Conservation (phyloP, 2,329 filamentous ascomycete genomes). For the Fusarium tricinctum region DNA sequence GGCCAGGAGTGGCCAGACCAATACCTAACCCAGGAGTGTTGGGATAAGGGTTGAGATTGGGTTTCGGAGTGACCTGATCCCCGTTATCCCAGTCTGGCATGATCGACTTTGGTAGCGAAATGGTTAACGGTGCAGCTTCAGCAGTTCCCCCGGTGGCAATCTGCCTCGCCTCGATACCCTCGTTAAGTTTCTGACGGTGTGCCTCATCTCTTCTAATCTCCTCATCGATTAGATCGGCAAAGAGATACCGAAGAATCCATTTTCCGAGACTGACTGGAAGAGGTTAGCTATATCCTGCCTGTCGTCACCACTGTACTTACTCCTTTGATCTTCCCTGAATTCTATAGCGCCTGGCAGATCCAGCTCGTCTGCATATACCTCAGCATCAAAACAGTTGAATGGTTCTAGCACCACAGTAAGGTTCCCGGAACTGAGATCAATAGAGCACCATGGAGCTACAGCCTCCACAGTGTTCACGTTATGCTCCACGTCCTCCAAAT, state of each 20-base stretch:
- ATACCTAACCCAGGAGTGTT: slow-evolving; percentile 84
- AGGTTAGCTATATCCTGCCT: slow-evolving; percentile 43
- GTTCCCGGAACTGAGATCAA: slow-evolving; percentile 92
- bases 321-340: slow-evolving; percentile 93
- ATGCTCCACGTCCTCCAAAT: slow-evolving; percentile 91
- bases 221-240: slow-evolving; percentile 89
- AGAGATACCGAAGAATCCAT: slow-evolving; percentile 94
- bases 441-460: slow-evolving; percentile 95
- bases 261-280: slow-evolving; percentile 90
- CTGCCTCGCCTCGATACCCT: slow-evolving; percentile 70
- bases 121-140: slow-evolving; percentile 72
- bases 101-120: slow-evolving; percentile 58
- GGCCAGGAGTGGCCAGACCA: slow-evolving; percentile 77
- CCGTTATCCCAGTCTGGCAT: slow-evolving; percentile 56
- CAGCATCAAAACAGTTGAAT: slow-evolving; percentile 96
- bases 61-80: slow-evolving; percentile 70
- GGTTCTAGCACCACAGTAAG: slow-evolving; percentile 92
- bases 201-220: slow-evolving; percentile 85
- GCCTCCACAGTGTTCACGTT: slow-evolving; percentile 89
- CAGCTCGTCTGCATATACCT: slow-evolving; percentile 95
- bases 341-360: slow-evolving; percentile 79
- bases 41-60: slow-evolving; percentile 74
- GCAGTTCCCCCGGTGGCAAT: slow-evolving; percentile 59
- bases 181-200: slow-evolving; percentile 78
- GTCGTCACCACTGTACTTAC: slow-evolving; percentile 63